Conservation (phyloP, 257 asterid species). For the Gentiana dahurica region DNA sequence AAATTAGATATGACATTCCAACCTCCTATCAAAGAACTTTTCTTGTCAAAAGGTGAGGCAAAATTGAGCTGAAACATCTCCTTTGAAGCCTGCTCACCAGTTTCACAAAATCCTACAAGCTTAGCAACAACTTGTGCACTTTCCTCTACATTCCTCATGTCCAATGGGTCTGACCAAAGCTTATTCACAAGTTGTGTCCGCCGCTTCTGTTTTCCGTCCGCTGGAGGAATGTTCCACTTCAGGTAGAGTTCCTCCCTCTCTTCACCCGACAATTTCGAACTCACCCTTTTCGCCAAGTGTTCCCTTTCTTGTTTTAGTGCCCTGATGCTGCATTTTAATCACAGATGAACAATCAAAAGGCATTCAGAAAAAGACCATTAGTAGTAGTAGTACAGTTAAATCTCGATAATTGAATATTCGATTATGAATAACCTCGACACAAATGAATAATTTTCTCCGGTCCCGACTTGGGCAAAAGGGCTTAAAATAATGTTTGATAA, state of each 20-base stretch:
- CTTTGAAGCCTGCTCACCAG: slow-evolving; percentile 53
- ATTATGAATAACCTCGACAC: neutral
- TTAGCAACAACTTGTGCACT: slow-evolving; percentile 91
- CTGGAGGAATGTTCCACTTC: slow-evolving; percentile 71
- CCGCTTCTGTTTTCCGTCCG: slow-evolving; percentile 64
- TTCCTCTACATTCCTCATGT: slow-evolving; percentile 65
- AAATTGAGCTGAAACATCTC: slow-evolving; percentile 91
- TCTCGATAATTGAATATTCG: neutral
- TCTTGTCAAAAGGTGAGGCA: slow-evolving; percentile 69
- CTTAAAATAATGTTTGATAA: too few relatives aligned
- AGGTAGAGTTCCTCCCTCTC: slow-evolving; percentile 74
- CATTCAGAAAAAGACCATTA: too few relatives aligned
- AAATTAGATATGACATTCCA: slow-evolving; percentile 79
- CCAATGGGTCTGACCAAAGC: slow-evolving; percentile 80
- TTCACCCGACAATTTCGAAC: slow-evolving; percentile 53
- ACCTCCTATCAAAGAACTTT: slow-evolving; percentile 53
- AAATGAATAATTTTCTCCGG: too few relatives aligned
- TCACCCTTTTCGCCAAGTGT: slow-evolving; percentile 76
- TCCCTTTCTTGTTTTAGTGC: slow-evolving; percentile 93
- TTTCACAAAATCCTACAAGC: slow-evolving; percentile 87
- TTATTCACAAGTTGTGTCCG: slow-evolving; percentile 68
- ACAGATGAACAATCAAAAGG: too few relatives aligned
- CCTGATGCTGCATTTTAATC: slow-evolving; percentile 43
- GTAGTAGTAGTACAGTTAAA: too few relatives aligned
- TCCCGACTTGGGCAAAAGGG: too few relatives aligned